Evolutionary conservation across 805 yeast genomes (phyloP), one percentile per base, ranked within the genome.

Genomic region (Saccharomyces jurei): DNA sequence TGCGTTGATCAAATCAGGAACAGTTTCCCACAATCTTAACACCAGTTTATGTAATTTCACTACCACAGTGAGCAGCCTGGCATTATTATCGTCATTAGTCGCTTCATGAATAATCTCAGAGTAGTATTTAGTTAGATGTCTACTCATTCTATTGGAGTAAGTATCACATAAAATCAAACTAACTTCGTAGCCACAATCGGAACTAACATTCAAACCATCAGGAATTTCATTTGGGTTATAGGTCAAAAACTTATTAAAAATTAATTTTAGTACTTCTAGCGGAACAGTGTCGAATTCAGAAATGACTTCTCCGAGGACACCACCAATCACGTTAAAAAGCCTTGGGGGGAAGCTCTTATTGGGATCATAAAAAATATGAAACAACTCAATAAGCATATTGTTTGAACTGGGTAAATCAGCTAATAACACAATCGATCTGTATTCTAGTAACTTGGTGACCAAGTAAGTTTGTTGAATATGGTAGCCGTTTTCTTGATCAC

Each of bases 121-220:
- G 58, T 89, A 87, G 60, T 84, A 85, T 64, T 84, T 90, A 2
- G 95, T 86, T 32, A 88, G 74, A 57, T 82, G 81, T 58, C 96
- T 78, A 14, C 92, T 81, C 77, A 90, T 76, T 57, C 89, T 76
- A 58, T 87, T 95, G 1, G 82, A 68, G 60, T 87, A 87, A 1
- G 81, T 73, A 54, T 81, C 83, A 64, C 96, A 89, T 2, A 90
- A 77, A 13, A 80, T 74, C 41, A 85, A 65, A 5, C 90, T 81
- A 60, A 89, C 77, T 46, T 78, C 80, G 64, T 85, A 84, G 0
- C 86, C 87, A 1, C 87, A 82, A 50, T 82, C 78, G 2, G 73
- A 50, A 9, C 56, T 59, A 28, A 62, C 59, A 8, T 59, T 62
- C 41, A 70, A 57, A 6, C 72, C 71, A 27, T 63, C 61, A n/a